Evolutionary conservation across 371 early-diverging fungal genomes (phyloP).

Genomic region (Phascolomyces articulosus): DNA sequence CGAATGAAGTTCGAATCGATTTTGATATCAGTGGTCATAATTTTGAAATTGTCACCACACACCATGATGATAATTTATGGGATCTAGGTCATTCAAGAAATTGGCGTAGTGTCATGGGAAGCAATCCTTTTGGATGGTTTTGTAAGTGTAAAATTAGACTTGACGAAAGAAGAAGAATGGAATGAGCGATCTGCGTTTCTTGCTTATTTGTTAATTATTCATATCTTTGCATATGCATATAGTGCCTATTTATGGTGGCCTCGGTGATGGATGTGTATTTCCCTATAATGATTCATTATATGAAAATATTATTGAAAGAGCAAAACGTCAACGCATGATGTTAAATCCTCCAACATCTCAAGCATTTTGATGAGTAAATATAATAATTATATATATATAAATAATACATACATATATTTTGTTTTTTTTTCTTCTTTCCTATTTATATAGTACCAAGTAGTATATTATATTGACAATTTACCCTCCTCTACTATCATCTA

Average conservation of each 20-base stretch:
- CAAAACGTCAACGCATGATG: conserved; percentile 35
- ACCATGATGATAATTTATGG: conserved; percentile 49
- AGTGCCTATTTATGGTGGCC: conserved; percentile 44
- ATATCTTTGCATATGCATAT: no score
- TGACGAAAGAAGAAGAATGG: no score
- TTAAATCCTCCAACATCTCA: conserved; percentile 1
- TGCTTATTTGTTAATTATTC: no score
- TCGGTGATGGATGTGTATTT: conserved; percentile 54
- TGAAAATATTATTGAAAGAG: conserved; percentile 38
- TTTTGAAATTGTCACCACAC: conserved; percentile 51
- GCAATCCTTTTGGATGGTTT: conserved; percentile 37
- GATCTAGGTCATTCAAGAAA: conserved; percentile 42
- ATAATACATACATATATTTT: no score
- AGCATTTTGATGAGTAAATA: not conserved
- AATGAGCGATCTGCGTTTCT: no score
- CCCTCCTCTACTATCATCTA: no score
- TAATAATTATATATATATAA: no score
- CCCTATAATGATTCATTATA: conserved; percentile 55
- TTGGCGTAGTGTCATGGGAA: conserved; percentile 53
- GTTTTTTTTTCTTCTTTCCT: no score
- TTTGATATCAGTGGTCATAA: conserved; percentile 45
- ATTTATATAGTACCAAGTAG: no score
- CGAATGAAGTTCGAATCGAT: conserved; percentile 44
- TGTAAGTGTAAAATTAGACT: no score
- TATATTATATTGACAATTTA: no score